Evolutionary conservation across 2,329 filamentous ascomycete genomes (phyloP), one percentile per base, ranked within the genome.

Genomic region (Penicillium janthinellum): DNA sequence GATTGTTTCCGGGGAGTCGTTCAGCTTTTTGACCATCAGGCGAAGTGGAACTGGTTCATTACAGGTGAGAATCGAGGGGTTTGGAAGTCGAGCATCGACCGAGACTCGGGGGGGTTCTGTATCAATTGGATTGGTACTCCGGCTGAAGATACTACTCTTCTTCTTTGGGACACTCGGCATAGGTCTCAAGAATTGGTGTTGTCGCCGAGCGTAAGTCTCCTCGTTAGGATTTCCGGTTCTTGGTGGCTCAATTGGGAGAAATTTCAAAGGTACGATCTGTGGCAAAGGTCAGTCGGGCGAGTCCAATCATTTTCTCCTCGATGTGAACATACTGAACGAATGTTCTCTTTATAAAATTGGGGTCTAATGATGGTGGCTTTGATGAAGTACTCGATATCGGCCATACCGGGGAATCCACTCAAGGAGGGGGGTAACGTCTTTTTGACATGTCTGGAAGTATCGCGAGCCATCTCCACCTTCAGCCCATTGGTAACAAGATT

Each of bases 361-460:
- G 92, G 92, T n/a, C 92, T 84, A 70, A 92, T 91, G 5, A 98
- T 88, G 0, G 95, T 98, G n/a, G 90, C 92, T 75, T 99, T 99
- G 72, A 98, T 84, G 73, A 91, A 99, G 77, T 99, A 99, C 67
- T 88, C 86, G 61, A 98, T 93, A 76, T 96, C 92, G 22, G 93
- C 94, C 75, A 93, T 87, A 35, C 89, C 89, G 0, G 91, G 91
- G 66, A 95, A 93, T 3, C 91, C 92, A n/a, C 85, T 90, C 56
- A 98, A 80, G 4, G 92, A 96, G 0, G 95, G 95, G 5, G 95
- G 95, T 11, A 99, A 82, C 0, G 93, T 96, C 67, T 88, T 87
- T 71, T 90, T 95, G 64, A 95, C 86, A 78, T 99, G 95, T 49
- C 78, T 79, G 57, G 75, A 73, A 8, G 71, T 75, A 60, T 80